Evolutionary conservation across 192 early-diverging fungal genomes (phyloP).

Genomic region (Phlyctochytrium arcticum): DNA sequence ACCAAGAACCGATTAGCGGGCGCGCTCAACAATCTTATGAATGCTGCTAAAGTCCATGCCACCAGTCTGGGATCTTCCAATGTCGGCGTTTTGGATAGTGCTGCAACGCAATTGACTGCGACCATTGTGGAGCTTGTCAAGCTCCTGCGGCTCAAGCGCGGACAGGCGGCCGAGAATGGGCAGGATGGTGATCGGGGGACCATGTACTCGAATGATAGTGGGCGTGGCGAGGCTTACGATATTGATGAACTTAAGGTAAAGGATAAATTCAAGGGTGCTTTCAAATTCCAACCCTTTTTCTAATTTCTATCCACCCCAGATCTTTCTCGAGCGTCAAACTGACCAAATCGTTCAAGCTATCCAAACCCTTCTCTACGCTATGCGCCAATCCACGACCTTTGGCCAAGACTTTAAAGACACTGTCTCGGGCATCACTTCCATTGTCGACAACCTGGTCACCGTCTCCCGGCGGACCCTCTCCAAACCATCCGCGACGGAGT

Average conservation of each 20-base stretch:
- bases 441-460: slow-evolving; percentile 54
- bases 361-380: slow-evolving; percentile 61
- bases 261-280: neutral
- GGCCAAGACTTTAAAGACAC: slow-evolving; percentile 53
- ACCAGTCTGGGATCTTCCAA: slow-evolving; percentile 56
- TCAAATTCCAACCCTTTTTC: neutral
- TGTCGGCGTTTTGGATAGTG: slow-evolving; percentile 71
- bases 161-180: neutral
- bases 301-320: slow-evolving; percentile 29
- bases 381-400: slow-evolving; percentile 49
- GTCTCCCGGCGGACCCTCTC: slow-evolving; percentile 48
- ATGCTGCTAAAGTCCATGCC: slow-evolving; percentile 73
- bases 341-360: slow-evolving; percentile 75
- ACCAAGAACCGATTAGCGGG: slow-evolving; percentile 61
- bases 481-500: slow-evolving; percentile 28
- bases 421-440: slow-evolving; percentile 51
- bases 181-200: no score
- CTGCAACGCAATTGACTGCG: slow-evolving; percentile 73
- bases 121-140: slow-evolving; percentile 77
- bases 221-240: slow-evolving; percentile 21
- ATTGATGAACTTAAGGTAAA: slow-evolving; percentile 45
- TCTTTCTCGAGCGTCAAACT: slow-evolving; percentile 65
- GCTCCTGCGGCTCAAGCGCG: slow-evolving; percentile 38
- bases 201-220: no score
- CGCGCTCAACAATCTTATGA: slow-evolving; percentile 65